These are phyloP conservation scores for Leccinum uliginosum DNA, from an alignment of 768 basidiomycete species.

Conservation along the genomic window DNA sequence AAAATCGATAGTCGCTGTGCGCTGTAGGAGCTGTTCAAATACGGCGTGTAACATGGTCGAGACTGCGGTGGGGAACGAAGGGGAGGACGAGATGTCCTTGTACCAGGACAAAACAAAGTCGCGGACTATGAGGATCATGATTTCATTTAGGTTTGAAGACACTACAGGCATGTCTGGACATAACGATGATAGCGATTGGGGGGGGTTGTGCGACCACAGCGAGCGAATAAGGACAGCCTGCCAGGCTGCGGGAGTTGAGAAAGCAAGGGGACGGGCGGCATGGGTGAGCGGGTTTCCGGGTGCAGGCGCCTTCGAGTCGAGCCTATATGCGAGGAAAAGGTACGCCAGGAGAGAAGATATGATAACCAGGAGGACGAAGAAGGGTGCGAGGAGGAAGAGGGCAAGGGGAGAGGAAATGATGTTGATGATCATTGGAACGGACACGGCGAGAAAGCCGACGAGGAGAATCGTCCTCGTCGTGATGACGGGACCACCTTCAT, in stretches of 20 bases:
- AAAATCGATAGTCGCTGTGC: slow-evolving; percentile 60
- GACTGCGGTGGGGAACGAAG: slow-evolving; percentile 84
- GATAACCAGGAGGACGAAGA: slow-evolving; percentile 46
- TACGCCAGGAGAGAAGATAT: slow-evolving; percentile 50
- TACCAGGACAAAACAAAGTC: slow-evolving; percentile 95
- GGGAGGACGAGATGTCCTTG: slow-evolving; percentile 75
- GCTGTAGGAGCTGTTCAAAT: slow-evolving; percentile 52
- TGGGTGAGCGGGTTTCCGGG: slow-evolving; percentile 39
- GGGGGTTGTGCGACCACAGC: slow-evolving; percentile 79
- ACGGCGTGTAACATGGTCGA: slow-evolving; percentile 69
- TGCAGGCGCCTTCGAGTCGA: slow-evolving; percentile 45
- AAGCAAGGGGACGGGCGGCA: slow-evolving; percentile 71
- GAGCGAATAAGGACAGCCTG: slow-evolving; percentile 84
- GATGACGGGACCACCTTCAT: slow-evolving; percentile 36
- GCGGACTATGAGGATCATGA: slow-evolving; percentile 74
- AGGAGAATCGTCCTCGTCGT: slow-evolving; percentile 51
- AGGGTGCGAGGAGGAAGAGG: slow-evolving; percentile 60
- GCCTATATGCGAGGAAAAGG: slow-evolving; percentile 52
- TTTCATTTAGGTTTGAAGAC: slow-evolving; percentile 71
- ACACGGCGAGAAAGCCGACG: slow-evolving; percentile 53
- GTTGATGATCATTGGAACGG: slow-evolving; percentile 51
- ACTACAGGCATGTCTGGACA: slow-evolving; percentile 60
- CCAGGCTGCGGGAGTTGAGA: slow-evolving; percentile 94
- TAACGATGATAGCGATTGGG: slow-evolving; percentile 64
- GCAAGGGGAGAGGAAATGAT: slow-evolving; percentile 63